Conservation (phyloP, 495 filamentous ascomycete species). For the Aspergillus biplanus region DNA sequence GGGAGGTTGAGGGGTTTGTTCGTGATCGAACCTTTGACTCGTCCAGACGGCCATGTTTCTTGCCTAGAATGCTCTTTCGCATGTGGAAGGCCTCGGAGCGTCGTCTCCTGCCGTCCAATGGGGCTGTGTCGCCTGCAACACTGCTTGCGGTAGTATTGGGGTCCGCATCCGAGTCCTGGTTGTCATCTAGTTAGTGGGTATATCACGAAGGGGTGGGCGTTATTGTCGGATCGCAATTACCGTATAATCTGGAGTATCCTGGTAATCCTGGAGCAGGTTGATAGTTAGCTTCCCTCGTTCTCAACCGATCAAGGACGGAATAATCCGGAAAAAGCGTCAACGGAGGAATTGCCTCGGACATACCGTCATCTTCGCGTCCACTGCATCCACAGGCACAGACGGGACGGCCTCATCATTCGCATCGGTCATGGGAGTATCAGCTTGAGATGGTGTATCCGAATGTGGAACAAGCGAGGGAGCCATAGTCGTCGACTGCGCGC, state of each 20-base stretch:
- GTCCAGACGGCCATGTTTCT: constrained; percentile 88
- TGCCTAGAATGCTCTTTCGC: constrained; percentile 87
- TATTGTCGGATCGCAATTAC: constrained; percentile 35
- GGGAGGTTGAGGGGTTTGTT: too few relatives aligned
- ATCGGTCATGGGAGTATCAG: constrained; percentile 63
- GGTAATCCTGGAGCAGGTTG: constrained; percentile 58
- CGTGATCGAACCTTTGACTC: constrained; percentile 76
- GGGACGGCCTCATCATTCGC: constrained; percentile 55
- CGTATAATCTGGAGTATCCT: constrained; percentile 84
- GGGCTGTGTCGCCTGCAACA: constrained; percentile 68
- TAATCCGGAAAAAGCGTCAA: not conserved
- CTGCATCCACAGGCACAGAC: constrained; percentile 45
- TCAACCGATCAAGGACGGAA: not conserved
- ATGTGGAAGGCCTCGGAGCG: constrained; percentile 83
- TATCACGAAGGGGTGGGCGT: not conserved
- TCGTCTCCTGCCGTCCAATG: constrained; percentile 77
- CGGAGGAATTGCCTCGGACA: constrained; percentile 21
- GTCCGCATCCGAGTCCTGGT: constrained; percentile 84
- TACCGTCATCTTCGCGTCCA: constrained; percentile 52
- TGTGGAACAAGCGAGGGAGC: constrained; percentile 58
- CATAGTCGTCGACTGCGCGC: constrained; percentile 53
- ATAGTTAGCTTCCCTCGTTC: not conserved
- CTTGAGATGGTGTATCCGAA: constrained; percentile 52
- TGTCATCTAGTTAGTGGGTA: constrained; percentile 17
- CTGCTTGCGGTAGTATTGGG: constrained; percentile 91